A percentile compares a stretch with the other conserved stretches of the same genome.
Conservation (phyloP, 345 rosid species). For the Gynandropsis gynandra region DNA sequence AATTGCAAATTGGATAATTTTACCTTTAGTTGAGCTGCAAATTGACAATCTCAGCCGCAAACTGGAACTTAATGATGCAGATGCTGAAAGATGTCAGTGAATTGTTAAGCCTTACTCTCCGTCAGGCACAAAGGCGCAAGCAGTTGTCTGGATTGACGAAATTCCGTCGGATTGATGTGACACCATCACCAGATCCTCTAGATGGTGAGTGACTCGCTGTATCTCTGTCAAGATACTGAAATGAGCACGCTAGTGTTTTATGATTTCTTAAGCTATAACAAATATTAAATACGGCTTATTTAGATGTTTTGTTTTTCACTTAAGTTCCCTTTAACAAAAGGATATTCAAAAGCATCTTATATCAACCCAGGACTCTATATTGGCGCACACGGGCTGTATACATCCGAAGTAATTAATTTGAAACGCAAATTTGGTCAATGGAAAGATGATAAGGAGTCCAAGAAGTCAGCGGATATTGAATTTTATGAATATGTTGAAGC, state of each 20-base stretch:
- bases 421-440: conserved; percentile 82
- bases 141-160: conserved; percentile 74
- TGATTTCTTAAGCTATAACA: conserved; percentile 4
- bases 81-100: conserved; percentile 83
- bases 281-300: not conserved
- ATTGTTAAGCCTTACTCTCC: conserved; percentile 65
- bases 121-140: conserved; percentile 60
- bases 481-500: conserved; percentile 96
- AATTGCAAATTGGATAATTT: not conserved
- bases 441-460: conserved; percentile 51
- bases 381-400: conserved; percentile 76
- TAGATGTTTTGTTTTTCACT: conserved; percentile 5
- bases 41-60: conserved; percentile 7
- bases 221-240: conserved; percentile 6
- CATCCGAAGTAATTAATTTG: conserved; percentile 82
- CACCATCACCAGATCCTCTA: conserved; percentile 62
- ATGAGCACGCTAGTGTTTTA: not conserved
- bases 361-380: conserved; percentile 67
- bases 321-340: not conserved
- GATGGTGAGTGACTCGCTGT: conserved; percentile 40
- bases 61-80: conserved; percentile 32
- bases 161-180: conserved; percentile 69
- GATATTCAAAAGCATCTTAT: conserved; percentile 6
- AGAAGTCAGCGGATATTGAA: conserved; percentile 53
- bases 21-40: conserved; percentile 1